A percentile compares a stretch with the other conserved stretches of the same genome.
Conservation (phyloP, 2,329 filamentous ascomycete species). For the Microascus cirrosus region DNA sequence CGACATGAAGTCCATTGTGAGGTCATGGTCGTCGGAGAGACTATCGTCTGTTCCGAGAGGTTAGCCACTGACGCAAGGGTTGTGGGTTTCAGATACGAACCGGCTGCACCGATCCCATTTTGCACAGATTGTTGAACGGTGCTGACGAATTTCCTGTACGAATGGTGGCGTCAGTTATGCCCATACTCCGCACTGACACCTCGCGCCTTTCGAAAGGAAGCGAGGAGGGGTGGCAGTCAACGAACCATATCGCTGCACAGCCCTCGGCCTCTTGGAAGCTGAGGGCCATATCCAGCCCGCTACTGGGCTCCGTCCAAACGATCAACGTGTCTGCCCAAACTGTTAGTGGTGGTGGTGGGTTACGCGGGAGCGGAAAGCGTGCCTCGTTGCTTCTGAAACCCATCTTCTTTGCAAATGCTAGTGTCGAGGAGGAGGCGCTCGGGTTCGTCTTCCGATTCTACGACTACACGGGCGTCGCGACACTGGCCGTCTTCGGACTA, state of each 20-base stretch:
- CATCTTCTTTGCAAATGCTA: constrained; percentile 83
- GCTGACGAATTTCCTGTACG: constrained; percentile 75
- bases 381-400: constrained; percentile 98
- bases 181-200: neutral
- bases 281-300: constrained; percentile 89
- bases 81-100: constrained; percentile 27
- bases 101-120: constrained; percentile 41
- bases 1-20: constrained; percentile 60
- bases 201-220: neutral
- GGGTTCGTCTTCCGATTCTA: constrained; percentile 88
- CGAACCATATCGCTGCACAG: constrained; percentile 81
- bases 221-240: constrained; percentile 4
- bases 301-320: constrained; percentile 83
- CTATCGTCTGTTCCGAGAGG: constrained; percentile 53
- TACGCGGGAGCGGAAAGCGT: constrained; percentile 13
- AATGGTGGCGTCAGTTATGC: neutral
- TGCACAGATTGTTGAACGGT: constrained; percentile 68
- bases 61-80: neutral
- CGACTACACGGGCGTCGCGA: constrained; percentile 79
- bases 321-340: constrained; percentile 71
- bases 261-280: constrained; percentile 97
- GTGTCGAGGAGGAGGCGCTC: constrained; percentile 78
- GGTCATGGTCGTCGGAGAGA: constrained; percentile 76
- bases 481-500: constrained; percentile 46
- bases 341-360: neutral